Percentiles rank a stretch among this genome's conserved stretches.
These are phyloP conservation scores for Saccharomycopsis hybrid DNA, from an alignment of 1,139 yeast genomes.

Conservation along the genomic window DNA sequence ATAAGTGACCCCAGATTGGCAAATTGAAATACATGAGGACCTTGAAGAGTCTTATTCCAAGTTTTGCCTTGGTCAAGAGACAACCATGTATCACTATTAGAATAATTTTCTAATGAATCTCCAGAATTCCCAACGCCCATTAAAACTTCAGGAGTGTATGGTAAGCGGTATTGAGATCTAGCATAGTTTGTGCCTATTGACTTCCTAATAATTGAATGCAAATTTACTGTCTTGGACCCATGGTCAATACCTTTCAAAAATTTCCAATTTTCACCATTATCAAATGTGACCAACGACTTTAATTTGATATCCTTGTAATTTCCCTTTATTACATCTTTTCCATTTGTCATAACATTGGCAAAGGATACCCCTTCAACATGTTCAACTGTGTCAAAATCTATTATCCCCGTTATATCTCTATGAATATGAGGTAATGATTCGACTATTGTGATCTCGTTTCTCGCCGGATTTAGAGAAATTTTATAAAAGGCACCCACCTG, in stretches of 20 bases:
- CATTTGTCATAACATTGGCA: not conserved
- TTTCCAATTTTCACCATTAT: conserved; percentile 63
- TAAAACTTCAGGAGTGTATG: conserved; percentile 22
- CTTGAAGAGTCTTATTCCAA: conserved; percentile 45
- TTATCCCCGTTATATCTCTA: not conserved
- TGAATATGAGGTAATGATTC: conserved; percentile 3
- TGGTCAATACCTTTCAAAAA: conserved; percentile 44
- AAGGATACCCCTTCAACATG: conserved; percentile 2
- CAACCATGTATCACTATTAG: conserved; percentile 35
- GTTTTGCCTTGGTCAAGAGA: conserved; percentile 60
- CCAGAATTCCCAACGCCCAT: conserved; percentile 33
- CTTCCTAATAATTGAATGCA: conserved; percentile 16
- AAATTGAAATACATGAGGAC: conserved; percentile 46
- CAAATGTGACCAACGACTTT: conserved; percentile 45
- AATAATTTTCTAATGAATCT: conserved; percentile 24
- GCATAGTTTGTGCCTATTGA: not conserved
- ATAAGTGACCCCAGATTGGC: conserved; percentile 64
- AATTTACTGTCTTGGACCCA: conserved; percentile 24
- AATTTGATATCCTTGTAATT: not conserved
- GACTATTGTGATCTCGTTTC: conserved; percentile 1
- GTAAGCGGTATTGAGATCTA: conserved; percentile 12
- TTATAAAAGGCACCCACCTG: conserved; percentile 4
- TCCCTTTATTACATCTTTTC: not conserved
- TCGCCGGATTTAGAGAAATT: conserved; percentile 4
- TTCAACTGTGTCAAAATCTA: conserved; percentile 8